Conservation (phyloP, 305 asterid genomes). For the Solanum hybrid region DNA sequence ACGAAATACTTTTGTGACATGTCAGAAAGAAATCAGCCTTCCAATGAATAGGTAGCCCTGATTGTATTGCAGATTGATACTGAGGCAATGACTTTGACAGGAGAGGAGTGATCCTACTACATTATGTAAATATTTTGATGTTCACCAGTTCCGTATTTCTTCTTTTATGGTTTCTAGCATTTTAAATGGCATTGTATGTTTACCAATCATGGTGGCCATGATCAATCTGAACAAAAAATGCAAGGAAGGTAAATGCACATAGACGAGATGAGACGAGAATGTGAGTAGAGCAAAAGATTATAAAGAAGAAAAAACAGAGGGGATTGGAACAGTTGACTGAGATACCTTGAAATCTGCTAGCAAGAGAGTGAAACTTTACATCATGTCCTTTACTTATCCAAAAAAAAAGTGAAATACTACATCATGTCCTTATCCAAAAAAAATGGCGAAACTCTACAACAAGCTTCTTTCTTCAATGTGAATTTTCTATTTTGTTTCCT, state of each 20-base stretch:
- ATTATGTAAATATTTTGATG: not conserved
- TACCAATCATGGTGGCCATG: not conserved
- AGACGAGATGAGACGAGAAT: not conserved
- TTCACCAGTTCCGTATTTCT: not conserved
- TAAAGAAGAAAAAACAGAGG: not conserved
- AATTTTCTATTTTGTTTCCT: not conserved
- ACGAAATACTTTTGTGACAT: not conserved
- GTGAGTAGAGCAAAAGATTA: not conserved
- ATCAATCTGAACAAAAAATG: not conserved
- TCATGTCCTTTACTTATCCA: not conserved
- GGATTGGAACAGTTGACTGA: not conserved
- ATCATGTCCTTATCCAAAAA: not conserved
- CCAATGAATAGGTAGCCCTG: not conserved
- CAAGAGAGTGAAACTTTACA: not conserved
- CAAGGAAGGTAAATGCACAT: not conserved
- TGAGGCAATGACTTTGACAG: not conserved
- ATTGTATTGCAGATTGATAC: not conserved
- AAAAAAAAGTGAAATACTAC: not conserved
- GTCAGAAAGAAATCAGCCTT: not conserved
- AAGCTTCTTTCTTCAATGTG: not conserved
- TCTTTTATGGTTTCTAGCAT: not conserved
- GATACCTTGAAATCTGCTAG: not conserved
- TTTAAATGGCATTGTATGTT: not conserved
- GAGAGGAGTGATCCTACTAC: not conserved
- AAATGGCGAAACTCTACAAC: not conserved